phyloP scores from a whole-genome alignment of 495 filamentous ascomycete genomes.

The Xylaria curta region DNA sequence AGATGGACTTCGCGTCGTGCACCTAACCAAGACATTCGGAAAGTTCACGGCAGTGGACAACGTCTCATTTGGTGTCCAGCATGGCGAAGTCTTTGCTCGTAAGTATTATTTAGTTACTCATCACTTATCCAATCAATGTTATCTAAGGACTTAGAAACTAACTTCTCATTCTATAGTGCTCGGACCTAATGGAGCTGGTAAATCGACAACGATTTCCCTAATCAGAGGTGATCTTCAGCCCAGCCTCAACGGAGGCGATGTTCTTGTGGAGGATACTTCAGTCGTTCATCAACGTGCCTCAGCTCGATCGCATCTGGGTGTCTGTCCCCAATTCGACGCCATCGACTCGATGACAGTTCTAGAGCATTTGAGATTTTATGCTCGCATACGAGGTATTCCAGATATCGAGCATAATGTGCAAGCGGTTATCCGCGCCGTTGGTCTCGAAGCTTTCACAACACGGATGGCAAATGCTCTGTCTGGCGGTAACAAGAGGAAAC shows the following conservation, averaged over 20 bases:
- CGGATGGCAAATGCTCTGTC: constrained; percentile 70
- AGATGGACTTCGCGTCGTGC: constrained; percentile 74
- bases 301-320: constrained; percentile 76
- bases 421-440: constrained; percentile 64
- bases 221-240: constrained; percentile 85
- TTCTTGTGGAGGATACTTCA: constrained; percentile 75
- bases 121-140: neutral
- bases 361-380: constrained; percentile 79
- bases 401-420: constrained; percentile 68
- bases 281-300: constrained; percentile 67
- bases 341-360: constrained; percentile 72
- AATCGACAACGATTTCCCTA: constrained; percentile 82
- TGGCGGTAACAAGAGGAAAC: constrained; percentile 77
- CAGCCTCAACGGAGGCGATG: constrained; percentile 62
- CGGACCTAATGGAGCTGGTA: constrained; percentile 88
- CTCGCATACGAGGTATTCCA: constrained; percentile 68
- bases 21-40: constrained; percentile 79
- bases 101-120: constrained; percentile 13
- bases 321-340: constrained; percentile 77
- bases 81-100: constrained; percentile 77
- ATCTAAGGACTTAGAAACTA: neutral
- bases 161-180: constrained; percentile 55
- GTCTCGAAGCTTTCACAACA: constrained; percentile 61
- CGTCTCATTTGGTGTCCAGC: constrained; percentile 78
- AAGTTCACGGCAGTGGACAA: constrained; percentile 76